A percentile compares a stretch with the other conserved stretches of the same genome.
phyloP scores from a whole-genome alignment of 495 filamentous ascomycete species.

The Aspergillus nanangensis region DNA sequence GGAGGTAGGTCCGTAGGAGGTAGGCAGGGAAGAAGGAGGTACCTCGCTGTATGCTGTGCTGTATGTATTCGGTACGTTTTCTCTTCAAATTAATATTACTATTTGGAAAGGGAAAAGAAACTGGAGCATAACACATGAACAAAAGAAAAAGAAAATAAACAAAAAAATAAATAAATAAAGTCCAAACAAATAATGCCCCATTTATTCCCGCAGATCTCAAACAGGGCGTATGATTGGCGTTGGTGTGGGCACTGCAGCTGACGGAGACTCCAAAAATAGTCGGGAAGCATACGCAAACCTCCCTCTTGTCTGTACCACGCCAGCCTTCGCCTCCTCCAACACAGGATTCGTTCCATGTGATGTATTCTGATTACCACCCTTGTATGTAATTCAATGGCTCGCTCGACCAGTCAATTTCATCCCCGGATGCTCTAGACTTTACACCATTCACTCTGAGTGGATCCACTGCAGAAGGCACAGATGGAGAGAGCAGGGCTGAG shows the following conservation, averaged over 20 bases:
- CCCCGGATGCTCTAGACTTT: too few relatives aligned
- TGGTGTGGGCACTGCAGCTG: conserved; percentile 3
- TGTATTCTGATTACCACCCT: too few relatives aligned
- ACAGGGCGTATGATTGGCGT: background rate
- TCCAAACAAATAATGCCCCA: background rate
- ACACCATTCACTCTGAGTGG: too few relatives aligned
- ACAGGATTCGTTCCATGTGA: conserved; percentile 3
- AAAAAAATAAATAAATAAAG: conserved; percentile 1
- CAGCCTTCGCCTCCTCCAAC: background rate
- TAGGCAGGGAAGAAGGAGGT: too few relatives aligned
- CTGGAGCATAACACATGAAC: background rate
- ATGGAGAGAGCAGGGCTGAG: too few relatives aligned
- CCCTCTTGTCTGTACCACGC: background rate
- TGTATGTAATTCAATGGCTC: too few relatives aligned
- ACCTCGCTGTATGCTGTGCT: too few relatives aligned
- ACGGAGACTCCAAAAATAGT: conserved; percentile 16
- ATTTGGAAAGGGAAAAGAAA: background rate
- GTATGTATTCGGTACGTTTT: too few relatives aligned
- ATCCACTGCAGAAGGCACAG: too few relatives aligned
- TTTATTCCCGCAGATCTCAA: background rate
- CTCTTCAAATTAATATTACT: background rate
- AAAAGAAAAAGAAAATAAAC: conserved; percentile 3
- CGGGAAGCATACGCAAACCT: conserved; percentile 21
- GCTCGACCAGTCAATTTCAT: too few relatives aligned
- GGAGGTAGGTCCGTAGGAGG: too few relatives aligned